A percentile compares a stretch with the other conserved stretches of the same genome.
Evolutionary conservation across 108 stramenopile species (phyloP).

Genomic region (Cylindrotheca fusiformis): DNA sequence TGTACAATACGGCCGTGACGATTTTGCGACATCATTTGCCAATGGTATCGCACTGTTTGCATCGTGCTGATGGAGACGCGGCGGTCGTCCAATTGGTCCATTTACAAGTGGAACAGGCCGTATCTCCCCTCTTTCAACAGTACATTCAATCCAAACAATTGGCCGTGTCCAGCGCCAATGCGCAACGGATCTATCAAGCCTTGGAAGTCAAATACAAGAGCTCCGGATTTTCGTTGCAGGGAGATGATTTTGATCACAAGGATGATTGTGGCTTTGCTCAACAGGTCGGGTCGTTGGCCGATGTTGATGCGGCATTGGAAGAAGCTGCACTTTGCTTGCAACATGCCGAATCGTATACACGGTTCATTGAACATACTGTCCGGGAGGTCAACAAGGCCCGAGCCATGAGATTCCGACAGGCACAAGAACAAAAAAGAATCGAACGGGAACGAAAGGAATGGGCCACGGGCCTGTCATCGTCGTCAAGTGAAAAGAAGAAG

Average conservation of each 20-base stretch:
- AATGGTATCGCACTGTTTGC: constrained; percentile 79
- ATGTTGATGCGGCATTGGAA: constrained; percentile 88
- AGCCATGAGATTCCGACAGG: constrained; percentile 48
- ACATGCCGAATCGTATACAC: constrained; percentile 89
- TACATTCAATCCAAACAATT: constrained; percentile 49
- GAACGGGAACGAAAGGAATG: constrained; percentile 43
- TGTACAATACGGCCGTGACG: constrained; percentile 80
- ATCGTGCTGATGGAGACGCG: constrained; percentile 79
- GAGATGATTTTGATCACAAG: constrained; percentile 13
- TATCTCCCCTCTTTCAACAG: constrained; percentile 51
- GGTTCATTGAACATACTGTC: constrained; percentile 82
- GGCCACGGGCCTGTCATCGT: constrained; percentile 23
- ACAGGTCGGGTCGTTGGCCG: constrained; percentile 66
- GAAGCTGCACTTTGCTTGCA: constrained; percentile 87
- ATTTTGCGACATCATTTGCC: constrained; percentile 85
- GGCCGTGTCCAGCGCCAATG: constrained; percentile 39
- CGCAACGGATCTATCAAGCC: constrained; percentile 52
- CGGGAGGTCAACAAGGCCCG: constrained; percentile 76
- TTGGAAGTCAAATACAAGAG: constrained; percentile 55
- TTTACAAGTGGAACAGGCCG: constrained; percentile 66
- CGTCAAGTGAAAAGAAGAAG: background rate
- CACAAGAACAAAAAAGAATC: constrained; percentile 40
- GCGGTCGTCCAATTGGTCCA: constrained; percentile 81
- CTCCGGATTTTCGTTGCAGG: background rate
- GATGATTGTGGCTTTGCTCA: constrained; percentile 75